These are phyloP conservation scores for Hibiscus trionum DNA, from an alignment of 345 rosid genomes.

Conservation along the genomic window DNA sequence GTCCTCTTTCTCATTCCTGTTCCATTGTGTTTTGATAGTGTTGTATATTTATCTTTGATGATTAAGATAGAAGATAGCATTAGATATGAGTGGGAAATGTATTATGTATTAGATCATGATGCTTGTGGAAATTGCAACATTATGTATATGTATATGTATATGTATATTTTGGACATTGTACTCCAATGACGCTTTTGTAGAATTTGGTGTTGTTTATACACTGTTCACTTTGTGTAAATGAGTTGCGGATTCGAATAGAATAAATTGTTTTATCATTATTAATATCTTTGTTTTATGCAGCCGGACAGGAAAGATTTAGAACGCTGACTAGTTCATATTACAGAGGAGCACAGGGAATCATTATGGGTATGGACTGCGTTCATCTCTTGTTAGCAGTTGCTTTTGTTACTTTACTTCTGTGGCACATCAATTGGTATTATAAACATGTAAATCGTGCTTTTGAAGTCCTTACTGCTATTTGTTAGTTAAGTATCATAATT, in stretches of 20 bases:
- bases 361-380: conserved; percentile 58
- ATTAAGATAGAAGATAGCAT: background rate
- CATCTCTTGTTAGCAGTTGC: background rate
- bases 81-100: background rate
- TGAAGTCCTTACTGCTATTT: background rate
- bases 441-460: background rate
- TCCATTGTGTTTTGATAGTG: background rate
- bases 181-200: background rate
- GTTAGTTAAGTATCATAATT: background rate
- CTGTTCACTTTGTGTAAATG: background rate
- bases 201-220: background rate
- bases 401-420: background rate
- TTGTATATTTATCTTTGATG: background rate
- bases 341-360: conserved; percentile 94
- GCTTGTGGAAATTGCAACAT: background rate
- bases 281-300: conserved; percentile 32
- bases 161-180: background rate
- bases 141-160: background rate
- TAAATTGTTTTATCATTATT: background rate
- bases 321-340: conserved; percentile 89
- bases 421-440: background rate
- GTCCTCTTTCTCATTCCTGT: background rate
- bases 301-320: conserved; percentile 97
- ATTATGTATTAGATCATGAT: background rate
- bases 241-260: background rate